Conservation (phyloP, 176 grass and related monocot genomes). For the Juncus inflexus region DNA sequence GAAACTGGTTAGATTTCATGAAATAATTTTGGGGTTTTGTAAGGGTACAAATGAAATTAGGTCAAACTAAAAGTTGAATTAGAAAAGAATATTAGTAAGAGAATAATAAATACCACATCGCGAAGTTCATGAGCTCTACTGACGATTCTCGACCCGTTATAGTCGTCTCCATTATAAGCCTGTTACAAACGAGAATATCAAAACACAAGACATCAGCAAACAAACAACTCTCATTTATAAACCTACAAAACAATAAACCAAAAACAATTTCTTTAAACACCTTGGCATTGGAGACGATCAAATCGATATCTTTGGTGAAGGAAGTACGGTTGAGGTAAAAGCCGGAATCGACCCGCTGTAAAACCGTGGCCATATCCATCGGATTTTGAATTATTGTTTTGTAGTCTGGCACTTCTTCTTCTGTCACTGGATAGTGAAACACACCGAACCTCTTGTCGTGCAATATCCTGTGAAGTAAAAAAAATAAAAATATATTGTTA, state of each 20-base stretch:
- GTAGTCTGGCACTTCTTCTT: slow-evolving; percentile 94
- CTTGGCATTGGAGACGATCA: slow-evolving; percentile 93
- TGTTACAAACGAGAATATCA: slow-evolving; percentile 25
- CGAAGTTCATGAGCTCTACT: slow-evolving; percentile 95
- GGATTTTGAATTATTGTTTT: slow-evolving; percentile 69
- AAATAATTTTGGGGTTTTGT: no score
- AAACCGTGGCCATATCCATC: slow-evolving; percentile 92
- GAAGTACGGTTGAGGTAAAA: slow-evolving; percentile 52
- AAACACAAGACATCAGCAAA: no score
- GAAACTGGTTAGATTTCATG: no score
- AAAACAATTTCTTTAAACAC: slow-evolving; percentile 23
- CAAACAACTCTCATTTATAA: no score
- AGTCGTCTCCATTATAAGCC: slow-evolving; percentile 88
- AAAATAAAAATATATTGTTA: no score
- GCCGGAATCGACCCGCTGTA: slow-evolving; percentile 84
- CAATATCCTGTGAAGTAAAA: slow-evolving; percentile 52
- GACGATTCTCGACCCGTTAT: slow-evolving; percentile 84
- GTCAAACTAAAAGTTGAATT: no score
- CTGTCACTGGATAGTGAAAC: slow-evolving; percentile 87
- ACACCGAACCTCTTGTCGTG: slow-evolving; percentile 88
- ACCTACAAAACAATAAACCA: not conserved
- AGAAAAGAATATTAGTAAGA: no score
- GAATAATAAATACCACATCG: slow-evolving; percentile 66
- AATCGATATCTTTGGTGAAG: slow-evolving; percentile 87
- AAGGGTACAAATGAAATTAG: no score